These are phyloP conservation scores for Populus simonii DNA, from an alignment of 345 rosid species.

Conservation along the genomic window DNA sequence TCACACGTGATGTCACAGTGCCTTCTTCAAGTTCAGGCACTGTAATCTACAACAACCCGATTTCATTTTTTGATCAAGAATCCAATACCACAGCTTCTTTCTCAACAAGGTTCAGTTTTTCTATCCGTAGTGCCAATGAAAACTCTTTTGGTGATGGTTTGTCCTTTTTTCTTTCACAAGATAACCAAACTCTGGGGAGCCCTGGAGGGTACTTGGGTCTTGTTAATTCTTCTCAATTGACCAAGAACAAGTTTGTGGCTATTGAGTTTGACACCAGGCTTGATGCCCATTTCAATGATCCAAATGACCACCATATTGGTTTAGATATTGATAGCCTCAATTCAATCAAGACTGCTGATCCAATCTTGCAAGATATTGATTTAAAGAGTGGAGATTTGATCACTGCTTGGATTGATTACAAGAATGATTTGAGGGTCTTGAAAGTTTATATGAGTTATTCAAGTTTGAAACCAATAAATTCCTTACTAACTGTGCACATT, in stretches of 20 bases:
- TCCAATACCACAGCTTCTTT: slow-evolving; percentile 83
- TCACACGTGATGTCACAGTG: slow-evolving; percentile 73
- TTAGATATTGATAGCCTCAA: slow-evolving; percentile 66
- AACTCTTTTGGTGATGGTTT: slow-evolving; percentile 79
- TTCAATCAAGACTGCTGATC: slow-evolving; percentile 67
- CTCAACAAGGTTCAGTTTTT: slow-evolving; percentile 70
- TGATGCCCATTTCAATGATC: slow-evolving; percentile 63
- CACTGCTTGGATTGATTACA: slow-evolving; percentile 86
- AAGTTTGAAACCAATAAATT: slow-evolving; percentile 51
- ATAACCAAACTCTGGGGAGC: slow-evolving; percentile 65
- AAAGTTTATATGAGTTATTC: slow-evolving; percentile 67
- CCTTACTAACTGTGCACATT: slow-evolving; percentile 49
- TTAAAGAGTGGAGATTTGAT: slow-evolving; percentile 70
- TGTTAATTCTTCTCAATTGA: slow-evolving; percentile 65
- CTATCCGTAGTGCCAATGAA: slow-evolving; percentile 54
- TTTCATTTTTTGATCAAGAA: slow-evolving; percentile 61
- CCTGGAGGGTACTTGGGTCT: slow-evolving; percentile 80
- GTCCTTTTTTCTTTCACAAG: slow-evolving; percentile 80
- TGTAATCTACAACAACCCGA: slow-evolving; percentile 62
- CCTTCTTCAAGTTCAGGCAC: slow-evolving; percentile 89
- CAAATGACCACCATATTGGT: slow-evolving; percentile 68
- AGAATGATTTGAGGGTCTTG: slow-evolving; percentile 56
- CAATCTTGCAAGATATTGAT: slow-evolving; percentile 46
- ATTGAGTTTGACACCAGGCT: slow-evolving; percentile 76
- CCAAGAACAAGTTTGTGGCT: slow-evolving; percentile 78